phyloP scores from a whole-genome alignment of 257 asterid species.

The Verbena officinalis region DNA sequence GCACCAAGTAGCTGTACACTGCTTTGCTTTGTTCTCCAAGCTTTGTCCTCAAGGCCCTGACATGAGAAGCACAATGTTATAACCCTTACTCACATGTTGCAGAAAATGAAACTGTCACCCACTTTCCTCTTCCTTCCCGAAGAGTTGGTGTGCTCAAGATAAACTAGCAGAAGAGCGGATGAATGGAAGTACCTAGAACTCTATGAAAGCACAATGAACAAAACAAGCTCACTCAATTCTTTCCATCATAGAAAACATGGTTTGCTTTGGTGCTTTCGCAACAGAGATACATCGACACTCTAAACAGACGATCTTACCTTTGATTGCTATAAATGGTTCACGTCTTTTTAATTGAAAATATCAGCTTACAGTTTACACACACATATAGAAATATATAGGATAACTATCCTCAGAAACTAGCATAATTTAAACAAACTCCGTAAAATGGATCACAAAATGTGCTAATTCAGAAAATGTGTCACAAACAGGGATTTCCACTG shows the following conservation, averaged over 20 bases:
- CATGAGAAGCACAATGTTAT: conserved; percentile 35
- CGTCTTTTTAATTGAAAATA: not conserved
- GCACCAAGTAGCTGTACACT: conserved; percentile 99
- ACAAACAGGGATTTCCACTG: no score
- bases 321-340: not conserved
- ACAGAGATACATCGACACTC: not conserved
- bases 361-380: no score
- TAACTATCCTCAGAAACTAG: no score
- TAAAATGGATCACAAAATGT: no score
- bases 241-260: not conserved
- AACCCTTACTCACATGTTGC: conserved; percentile 16
- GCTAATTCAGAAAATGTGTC: no score
- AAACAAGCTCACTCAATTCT: not conserved
- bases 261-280: not conserved
- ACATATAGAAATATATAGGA: no score
- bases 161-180: conserved; percentile 1
- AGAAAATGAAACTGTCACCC: conserved; percentile 5
- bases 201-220: not conserved
- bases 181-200: not conserved
- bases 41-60: conserved; percentile 99
- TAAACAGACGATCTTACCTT: not conserved
- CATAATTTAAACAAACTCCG: no score
- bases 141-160: not conserved
- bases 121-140: conserved; percentile 2
- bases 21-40: conserved; percentile 99